Conservation (phyloP, 225 moss, liverwort and hornwort genomes). For the Rhytidiadelphus loreus region DNA sequence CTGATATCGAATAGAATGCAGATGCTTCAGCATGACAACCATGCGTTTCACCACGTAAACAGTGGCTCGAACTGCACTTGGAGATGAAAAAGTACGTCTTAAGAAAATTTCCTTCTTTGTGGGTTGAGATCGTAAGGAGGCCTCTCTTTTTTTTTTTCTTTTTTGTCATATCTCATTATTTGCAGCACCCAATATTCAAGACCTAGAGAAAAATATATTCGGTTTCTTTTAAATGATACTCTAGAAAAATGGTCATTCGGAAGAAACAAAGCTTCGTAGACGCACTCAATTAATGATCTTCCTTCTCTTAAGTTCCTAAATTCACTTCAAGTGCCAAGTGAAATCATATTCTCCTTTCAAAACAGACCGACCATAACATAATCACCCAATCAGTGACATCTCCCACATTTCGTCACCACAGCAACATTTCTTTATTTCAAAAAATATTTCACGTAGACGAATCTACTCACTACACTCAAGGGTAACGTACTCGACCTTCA, state of each 20-base stretch:
- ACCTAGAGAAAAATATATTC: background rate
- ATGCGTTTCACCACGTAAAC: background rate
- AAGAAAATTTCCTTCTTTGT: no score
- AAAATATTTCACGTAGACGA: background rate
- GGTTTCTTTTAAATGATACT: background rate
- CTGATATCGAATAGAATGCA: background rate
- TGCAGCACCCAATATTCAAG: background rate
- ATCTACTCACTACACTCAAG: background rate
- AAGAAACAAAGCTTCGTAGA: background rate
- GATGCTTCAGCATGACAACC: background rate
- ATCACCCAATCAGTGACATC: background rate
- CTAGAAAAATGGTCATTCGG: background rate
- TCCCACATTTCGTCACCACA: background rate
- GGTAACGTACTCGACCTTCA: background rate
- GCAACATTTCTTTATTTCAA: background rate
- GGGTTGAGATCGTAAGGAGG: background rate
- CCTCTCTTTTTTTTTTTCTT: no score
- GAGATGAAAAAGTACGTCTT: background rate
- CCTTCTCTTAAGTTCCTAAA: background rate
- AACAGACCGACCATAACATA: background rate
- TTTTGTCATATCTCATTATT: no score
- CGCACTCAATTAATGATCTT: background rate
- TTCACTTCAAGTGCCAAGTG: background rate
- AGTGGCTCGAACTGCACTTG: background rate
- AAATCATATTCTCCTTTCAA: background rate